Evolutionary conservation across 2,329 filamentous ascomycete genomes (phyloP).

Genomic region (Helotiales sp.): DNA sequence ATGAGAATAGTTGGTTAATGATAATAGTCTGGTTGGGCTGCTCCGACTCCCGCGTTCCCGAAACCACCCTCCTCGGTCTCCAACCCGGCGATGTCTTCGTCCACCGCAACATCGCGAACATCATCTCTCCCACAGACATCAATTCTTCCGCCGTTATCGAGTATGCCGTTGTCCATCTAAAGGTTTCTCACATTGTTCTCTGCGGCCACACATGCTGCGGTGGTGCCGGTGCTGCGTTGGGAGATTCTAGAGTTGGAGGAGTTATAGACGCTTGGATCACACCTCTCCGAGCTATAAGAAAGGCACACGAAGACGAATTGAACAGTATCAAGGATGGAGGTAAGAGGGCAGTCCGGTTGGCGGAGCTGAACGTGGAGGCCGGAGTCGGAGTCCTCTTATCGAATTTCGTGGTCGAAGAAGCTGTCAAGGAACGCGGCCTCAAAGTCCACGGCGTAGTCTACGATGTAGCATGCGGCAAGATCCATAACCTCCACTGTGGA

Average conservation of each 20-base stretch:
- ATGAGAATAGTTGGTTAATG: constrained; percentile 4
- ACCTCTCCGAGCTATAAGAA: constrained; percentile 47
- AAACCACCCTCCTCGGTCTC: constrained; percentile 76
- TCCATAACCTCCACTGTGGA: constrained; percentile 50
- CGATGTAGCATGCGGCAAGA: constrained; percentile 54
- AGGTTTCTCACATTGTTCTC: constrained; percentile 69
- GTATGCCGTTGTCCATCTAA: constrained; percentile 72
- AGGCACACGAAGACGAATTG: constrained; percentile 55
- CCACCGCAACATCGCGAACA: constrained; percentile 89
- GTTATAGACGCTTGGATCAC: constrained; percentile 57
- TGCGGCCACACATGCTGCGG: constrained; percentile 70
- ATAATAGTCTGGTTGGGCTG: constrained; percentile 79
- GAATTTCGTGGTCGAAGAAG: constrained; percentile 69
- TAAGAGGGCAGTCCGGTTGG: constrained; percentile 60
- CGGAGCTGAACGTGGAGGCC: constrained; percentile 74
- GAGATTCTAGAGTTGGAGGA: constrained; percentile 48
- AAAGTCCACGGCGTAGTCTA: constrained; percentile 78
- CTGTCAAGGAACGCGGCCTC: constrained; percentile 68
- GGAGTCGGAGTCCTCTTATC: constrained; percentile 67
- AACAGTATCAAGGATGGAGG: constrained; percentile 52
- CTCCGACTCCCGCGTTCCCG: constrained; percentile 81
- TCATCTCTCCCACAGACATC: constrained; percentile 73
- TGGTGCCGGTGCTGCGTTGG: constrained; percentile 61
- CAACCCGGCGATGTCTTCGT: constrained; percentile 85
- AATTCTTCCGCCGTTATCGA: constrained; percentile 75